phyloP scores from a whole-genome alignment of 768 basidiomycete species.

The Rhizopogon rudus region DNA sequence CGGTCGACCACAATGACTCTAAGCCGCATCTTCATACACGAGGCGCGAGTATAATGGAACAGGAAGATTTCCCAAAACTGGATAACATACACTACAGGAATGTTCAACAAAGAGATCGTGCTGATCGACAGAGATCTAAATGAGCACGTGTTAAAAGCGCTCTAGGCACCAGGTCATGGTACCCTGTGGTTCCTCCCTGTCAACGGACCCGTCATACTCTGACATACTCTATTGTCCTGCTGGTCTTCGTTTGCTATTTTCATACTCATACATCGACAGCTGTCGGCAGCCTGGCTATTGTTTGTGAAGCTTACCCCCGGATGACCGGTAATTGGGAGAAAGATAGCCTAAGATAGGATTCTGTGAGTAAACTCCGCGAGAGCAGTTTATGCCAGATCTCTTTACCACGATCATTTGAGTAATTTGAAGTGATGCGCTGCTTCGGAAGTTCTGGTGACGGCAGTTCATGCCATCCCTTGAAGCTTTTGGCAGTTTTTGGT shows the following conservation, averaged over 20 bases:
- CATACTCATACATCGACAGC: neutral
- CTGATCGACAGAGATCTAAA: neutral
- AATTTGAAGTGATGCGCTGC: neutral
- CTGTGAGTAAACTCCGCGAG: slow-evolving; percentile 17
- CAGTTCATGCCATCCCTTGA: neutral
- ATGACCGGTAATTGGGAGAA: neutral
- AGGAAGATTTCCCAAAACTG: too few relatives aligned
- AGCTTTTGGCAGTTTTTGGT: neutral
- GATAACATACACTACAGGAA: too few relatives aligned
- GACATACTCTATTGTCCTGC: slow-evolving; percentile 1
- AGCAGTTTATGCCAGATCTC: slow-evolving; percentile 19
- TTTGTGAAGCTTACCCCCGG: neutral
- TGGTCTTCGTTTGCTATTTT: neutral
- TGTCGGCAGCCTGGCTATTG: slow-evolving; percentile 1
- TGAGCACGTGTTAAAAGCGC: neutral
- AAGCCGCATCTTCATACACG: too few relatives aligned
- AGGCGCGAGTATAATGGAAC: too few relatives aligned
- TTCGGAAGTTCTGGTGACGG: neutral
- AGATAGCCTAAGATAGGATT: too few relatives aligned
- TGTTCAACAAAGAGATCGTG: too few relatives aligned
- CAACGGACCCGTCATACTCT: neutral
- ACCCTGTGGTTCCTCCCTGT: neutral
- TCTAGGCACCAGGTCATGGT: neutral
- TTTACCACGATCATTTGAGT: slow-evolving; percentile 9
- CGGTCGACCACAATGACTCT: too few relatives aligned